These are phyloP conservation scores for Candida boidinii DNA, from an alignment of 805 yeast genomes.

Conservation along the genomic window DNA sequence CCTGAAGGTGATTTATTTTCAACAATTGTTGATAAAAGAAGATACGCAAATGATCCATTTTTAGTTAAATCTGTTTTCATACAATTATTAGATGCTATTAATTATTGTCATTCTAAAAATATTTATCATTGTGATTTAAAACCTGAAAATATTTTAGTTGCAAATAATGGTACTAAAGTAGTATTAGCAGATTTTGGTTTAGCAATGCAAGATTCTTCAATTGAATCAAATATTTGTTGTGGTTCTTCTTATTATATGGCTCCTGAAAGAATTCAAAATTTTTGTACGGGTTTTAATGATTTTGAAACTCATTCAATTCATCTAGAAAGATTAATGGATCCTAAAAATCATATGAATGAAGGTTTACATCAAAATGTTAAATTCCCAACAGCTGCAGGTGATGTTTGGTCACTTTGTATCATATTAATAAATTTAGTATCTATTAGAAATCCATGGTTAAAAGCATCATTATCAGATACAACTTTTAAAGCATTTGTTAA, in stretches of 20 bases:
- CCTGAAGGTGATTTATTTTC: conserved; percentile 82
- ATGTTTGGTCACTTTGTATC: conserved; percentile 82
- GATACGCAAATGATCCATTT: conserved; percentile 45
- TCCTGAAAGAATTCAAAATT: conserved; percentile 58
- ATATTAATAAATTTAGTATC: conserved; percentile 74
- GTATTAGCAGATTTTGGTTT: conserved; percentile 85
- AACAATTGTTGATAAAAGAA: conserved; percentile 68
- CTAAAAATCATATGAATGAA: conserved; percentile 6
- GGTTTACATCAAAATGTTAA: conserved; percentile 23
- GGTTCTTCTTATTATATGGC: conserved; percentile 92
- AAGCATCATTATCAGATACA: conserved; percentile 58
- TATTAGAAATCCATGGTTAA: conserved; percentile 86
- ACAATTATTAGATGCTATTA: conserved; percentile 77
- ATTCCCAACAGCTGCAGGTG: conserved; percentile 68
- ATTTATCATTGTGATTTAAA: conserved; percentile 91
- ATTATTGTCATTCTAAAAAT: conserved; percentile 74
- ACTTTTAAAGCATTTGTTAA: conserved; percentile 58
- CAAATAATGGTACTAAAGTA: conserved; percentile 43
- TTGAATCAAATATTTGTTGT: conserved; percentile 67
- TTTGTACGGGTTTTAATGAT: conserved; percentile 28
- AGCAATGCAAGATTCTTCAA: conserved; percentile 51
- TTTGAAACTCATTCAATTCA: conserved; percentile 23
- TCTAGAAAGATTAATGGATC: conserved; percentile 16
- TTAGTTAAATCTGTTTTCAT: conserved; percentile 50
- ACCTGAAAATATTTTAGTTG: conserved; percentile 85